A percentile compares a stretch with the other conserved stretches of the same genome.
Conservation (phyloP, 2,329 filamentous ascomycete genomes). For the Xylaria hypoxylon region DNA sequence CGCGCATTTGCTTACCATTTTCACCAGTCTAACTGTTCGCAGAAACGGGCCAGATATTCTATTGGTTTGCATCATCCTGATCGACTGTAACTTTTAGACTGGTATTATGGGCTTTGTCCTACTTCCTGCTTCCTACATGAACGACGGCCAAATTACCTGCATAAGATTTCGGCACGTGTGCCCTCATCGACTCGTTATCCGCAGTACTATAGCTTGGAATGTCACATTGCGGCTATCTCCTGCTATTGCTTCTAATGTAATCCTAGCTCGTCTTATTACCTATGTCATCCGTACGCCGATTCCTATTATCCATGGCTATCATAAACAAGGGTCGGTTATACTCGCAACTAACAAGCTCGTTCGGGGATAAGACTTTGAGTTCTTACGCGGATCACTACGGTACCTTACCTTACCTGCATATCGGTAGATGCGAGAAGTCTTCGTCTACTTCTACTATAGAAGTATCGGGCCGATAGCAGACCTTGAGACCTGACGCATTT, state of each 20-base stretch:
- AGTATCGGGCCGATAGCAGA: conserved; percentile 36
- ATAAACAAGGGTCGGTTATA: conserved; percentile 21
- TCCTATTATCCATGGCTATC: conserved; percentile 9
- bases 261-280: conserved; percentile 23
- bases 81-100: conserved; percentile 6
- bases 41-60: conserved; percentile 1
- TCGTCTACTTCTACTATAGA: conserved; percentile 19
- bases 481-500: conserved; percentile 13
- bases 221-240: conserved; percentile 24
- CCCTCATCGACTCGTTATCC: conserved; percentile 29
- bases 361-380: conserved; percentile 2
- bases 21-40: conserved; percentile 1
- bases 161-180: conserved; percentile 32
- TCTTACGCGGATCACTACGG: conserved; percentile 17
- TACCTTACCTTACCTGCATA: conserved; percentile 21
- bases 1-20: neutral
- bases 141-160: conserved; percentile 31
- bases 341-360: conserved; percentile 12
- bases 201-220: conserved; percentile 25
- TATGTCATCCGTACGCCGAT: conserved; percentile 1
- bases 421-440: conserved; percentile 25
- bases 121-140: conserved; percentile 22
- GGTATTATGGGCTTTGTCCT: conserved; percentile 17
- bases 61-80: neutral
- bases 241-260: conserved; percentile 24